These are phyloP conservation scores for Boechera divaricarpa DNA, from an alignment of 345 rosid species.

Conservation along the genomic window DNA sequence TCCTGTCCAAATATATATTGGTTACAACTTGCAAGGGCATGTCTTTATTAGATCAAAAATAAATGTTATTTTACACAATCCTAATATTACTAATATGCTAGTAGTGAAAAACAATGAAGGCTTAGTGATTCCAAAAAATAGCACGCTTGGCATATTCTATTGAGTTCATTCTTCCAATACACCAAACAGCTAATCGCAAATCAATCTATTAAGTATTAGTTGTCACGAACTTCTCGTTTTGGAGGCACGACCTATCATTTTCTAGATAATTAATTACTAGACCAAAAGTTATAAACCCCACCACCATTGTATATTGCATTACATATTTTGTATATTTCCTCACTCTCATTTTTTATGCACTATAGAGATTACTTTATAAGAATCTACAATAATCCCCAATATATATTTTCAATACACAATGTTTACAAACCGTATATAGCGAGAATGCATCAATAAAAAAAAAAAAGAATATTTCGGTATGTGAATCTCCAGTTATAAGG, in stretches of 20 bases:
- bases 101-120: constrained; percentile 2
- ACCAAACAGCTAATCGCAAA: constrained; percentile 11
- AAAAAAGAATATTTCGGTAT: too few species aligned
- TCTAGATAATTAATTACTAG: not conserved
- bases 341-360: not conserved
- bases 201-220: constrained; percentile 14
- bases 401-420: not conserved
- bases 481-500: not conserved
- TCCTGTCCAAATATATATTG: not conserved
- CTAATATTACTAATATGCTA: constrained; percentile 9
- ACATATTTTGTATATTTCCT: not conserved
- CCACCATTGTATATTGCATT: not conserved
- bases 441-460: constrained; percentile 14
- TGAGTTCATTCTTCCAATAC: not conserved
- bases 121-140: constrained; percentile 17
- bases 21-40: constrained; percentile 19
- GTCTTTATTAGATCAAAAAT: not conserved
- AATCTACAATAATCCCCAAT: not conserved
- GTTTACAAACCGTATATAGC: not conserved
- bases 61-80: not conserved
- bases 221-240: constrained; percentile 35
- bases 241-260: constrained; percentile 20
- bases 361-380: not conserved
- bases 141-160: constrained; percentile 34
- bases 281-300: constrained; percentile 17